Conservation (phyloP, 345 rosid species). For the Pelargonium nanum region DNA sequence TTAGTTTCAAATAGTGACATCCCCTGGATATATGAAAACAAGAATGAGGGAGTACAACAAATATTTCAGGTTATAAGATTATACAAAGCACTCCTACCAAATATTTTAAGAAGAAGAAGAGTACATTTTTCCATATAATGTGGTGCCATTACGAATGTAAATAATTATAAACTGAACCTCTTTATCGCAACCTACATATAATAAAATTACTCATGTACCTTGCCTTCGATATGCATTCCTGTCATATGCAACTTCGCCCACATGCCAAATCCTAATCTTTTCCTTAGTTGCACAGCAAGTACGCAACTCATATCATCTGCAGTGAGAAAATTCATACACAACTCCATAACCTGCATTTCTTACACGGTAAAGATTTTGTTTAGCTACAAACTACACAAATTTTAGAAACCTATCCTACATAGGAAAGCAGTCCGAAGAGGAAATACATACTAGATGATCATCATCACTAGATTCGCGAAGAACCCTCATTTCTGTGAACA, state of each 20-base stretch:
- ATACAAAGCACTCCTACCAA: too few relatives aligned
- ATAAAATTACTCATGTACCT: slow-evolving; percentile 34
- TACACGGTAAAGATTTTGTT: not conserved
- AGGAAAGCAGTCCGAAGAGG: not conserved
- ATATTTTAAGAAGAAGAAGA: too few relatives aligned
- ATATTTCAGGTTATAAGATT: too few relatives aligned
- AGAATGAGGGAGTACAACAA: too few relatives aligned
- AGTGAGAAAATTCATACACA: slow-evolving; percentile 86
- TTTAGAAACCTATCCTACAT: not conserved
- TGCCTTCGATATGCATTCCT: slow-evolving; percentile 97
- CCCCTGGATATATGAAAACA: too few relatives aligned
- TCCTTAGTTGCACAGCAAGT: slow-evolving; percentile 74
- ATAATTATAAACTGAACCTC: not conserved
- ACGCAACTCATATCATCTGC: slow-evolving; percentile 92
- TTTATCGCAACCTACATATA: not conserved
- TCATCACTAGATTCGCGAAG: slow-evolving; percentile 56
- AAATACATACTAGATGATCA: slow-evolving; percentile 70
- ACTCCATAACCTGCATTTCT: slow-evolving; percentile 58
- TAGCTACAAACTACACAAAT: not conserved
- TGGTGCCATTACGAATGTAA: too few relatives aligned
- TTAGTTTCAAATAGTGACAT: too few relatives aligned
- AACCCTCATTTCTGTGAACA: slow-evolving; percentile 79
- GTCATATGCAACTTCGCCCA: slow-evolving; percentile 89
- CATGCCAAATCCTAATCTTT: slow-evolving; percentile 85
- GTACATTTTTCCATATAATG: too few relatives aligned